Evolutionary conservation across 257 asterid species (phyloP).

Genomic region (Solanum bulbocastanum): DNA sequence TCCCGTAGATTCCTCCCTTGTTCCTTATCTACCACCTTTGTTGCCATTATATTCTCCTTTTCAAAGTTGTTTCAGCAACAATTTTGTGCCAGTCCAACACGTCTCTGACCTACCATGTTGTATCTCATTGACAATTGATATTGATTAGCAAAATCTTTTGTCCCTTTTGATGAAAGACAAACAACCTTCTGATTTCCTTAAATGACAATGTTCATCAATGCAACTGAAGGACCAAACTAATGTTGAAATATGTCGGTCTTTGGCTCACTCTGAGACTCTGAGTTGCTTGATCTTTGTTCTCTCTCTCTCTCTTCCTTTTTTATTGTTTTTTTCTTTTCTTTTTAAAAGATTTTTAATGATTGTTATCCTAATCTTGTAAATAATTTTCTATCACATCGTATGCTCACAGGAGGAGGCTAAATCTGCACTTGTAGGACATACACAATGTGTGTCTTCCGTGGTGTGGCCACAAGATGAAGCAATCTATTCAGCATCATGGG

Average conservation of each 20-base stretch:
- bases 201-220: not conserved
- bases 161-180: not conserved
- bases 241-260: not conserved
- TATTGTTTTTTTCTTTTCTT: not conserved
- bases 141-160: not conserved
- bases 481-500: conserved; percentile 92
- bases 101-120: not conserved
- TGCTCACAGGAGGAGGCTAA: conserved; percentile 60
- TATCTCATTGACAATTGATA: not conserved
- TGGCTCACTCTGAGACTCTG: not conserved
- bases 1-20: not conserved
- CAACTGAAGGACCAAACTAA: not conserved
- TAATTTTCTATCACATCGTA: not conserved
- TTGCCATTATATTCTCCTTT: not conserved
- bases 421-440: conserved; percentile 80
- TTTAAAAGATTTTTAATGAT: not conserved
- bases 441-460: conserved; percentile 81
- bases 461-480: conserved; percentile 65
- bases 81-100: not conserved
- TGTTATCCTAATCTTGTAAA: not conserved
- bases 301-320: not conserved
- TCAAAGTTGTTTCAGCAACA: not conserved
- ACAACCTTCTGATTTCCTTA: not conserved
- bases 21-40: not conserved
- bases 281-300: not conserved